Conservation (phyloP, 1,284 basidiomycete species). For the Ceratobasidium sp. region DNA sequence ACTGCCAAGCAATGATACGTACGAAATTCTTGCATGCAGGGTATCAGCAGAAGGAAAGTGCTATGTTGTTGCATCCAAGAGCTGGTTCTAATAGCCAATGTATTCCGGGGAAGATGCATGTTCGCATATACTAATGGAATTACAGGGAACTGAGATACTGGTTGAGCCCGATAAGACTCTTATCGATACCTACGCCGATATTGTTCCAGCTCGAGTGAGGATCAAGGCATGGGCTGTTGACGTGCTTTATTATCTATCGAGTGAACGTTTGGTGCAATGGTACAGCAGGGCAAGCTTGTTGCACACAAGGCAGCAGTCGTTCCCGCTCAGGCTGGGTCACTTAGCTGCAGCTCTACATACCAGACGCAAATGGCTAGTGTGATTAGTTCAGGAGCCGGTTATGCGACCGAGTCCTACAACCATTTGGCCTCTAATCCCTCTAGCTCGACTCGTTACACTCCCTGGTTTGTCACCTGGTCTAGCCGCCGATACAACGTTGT, state of each 20-base stretch:
- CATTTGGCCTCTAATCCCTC: conserved; percentile 18
- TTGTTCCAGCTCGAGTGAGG: conserved; percentile 49
- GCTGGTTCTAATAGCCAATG: not conserved
- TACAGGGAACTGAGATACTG: no score
- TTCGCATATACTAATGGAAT: no score
- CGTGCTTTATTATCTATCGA: not conserved
- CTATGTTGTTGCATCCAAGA: not conserved
- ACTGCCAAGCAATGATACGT: not conserved
- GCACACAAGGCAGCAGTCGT: conserved; percentile 1
- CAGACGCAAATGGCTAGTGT: not conserved
- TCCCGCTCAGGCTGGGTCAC: conserved; percentile 14
- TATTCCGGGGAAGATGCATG: no score
- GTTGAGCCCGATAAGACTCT: conserved; percentile 49
- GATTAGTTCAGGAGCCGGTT: conserved; percentile 3
- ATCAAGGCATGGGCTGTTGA: conserved; percentile 3
- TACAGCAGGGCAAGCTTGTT: conserved; percentile 7
- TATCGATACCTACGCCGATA: conserved; percentile 49
- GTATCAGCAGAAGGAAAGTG: not conserved
- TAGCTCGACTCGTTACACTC: conserved; percentile 25
- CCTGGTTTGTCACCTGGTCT: conserved; percentile 35
- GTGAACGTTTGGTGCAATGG: not conserved
- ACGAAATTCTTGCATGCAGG: not conserved
- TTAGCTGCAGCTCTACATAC: conserved; percentile 2
- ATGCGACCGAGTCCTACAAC: conserved; percentile 14
- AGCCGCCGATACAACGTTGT: conserved; percentile 4